phyloP scores from a whole-genome alignment of 192 early-diverging fungal genomes.

The Podila clonocystis region DNA sequence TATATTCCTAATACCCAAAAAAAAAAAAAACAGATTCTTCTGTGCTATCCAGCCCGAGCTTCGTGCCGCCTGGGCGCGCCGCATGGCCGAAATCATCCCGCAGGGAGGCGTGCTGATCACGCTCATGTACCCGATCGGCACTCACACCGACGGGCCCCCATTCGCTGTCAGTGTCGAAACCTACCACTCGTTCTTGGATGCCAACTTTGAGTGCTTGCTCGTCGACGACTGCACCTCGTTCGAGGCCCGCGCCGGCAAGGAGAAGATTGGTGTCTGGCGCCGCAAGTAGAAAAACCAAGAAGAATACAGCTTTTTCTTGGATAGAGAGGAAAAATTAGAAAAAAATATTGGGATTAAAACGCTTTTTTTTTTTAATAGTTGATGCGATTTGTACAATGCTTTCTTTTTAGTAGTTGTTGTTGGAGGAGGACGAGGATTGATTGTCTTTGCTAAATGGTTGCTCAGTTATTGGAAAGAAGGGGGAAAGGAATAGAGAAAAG shows the following conservation, averaged over 20 bases:
- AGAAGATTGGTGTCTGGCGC: slow-evolving; percentile 74
- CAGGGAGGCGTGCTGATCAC: slow-evolving; percentile 76
- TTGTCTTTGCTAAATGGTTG: too few species aligned
- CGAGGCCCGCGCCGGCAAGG: slow-evolving; percentile 62
- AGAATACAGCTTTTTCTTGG: not conserved
- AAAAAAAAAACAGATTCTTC: slow-evolving; percentile 65
- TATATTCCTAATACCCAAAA: not conserved
- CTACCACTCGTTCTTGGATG: slow-evolving; percentile 65
- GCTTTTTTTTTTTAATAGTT: too few species aligned
- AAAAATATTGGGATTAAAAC: too few species aligned
- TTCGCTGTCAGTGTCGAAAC: slow-evolving; percentile 70
- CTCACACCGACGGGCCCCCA: slow-evolving; percentile 77
- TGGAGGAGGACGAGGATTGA: too few species aligned
- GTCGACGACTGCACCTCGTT: slow-evolving; percentile 68
- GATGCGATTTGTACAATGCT: too few species aligned
- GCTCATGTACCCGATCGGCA: slow-evolving; percentile 81
- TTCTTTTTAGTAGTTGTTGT: too few species aligned
- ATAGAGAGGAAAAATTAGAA: not conserved
- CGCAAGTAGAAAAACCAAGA: slow-evolving; percentile 37
- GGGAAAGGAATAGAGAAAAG: too few species aligned
- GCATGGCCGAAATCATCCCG: slow-evolving; percentile 71
- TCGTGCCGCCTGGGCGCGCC: slow-evolving; percentile 69
- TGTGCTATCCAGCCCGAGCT: slow-evolving; percentile 78
- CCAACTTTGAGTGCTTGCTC: slow-evolving; percentile 72
- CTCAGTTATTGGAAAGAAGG: too few species aligned